These are phyloP conservation scores for Mycena maculata DNA, from an alignment of 768 basidiomycete species.

Conservation along the genomic window DNA sequence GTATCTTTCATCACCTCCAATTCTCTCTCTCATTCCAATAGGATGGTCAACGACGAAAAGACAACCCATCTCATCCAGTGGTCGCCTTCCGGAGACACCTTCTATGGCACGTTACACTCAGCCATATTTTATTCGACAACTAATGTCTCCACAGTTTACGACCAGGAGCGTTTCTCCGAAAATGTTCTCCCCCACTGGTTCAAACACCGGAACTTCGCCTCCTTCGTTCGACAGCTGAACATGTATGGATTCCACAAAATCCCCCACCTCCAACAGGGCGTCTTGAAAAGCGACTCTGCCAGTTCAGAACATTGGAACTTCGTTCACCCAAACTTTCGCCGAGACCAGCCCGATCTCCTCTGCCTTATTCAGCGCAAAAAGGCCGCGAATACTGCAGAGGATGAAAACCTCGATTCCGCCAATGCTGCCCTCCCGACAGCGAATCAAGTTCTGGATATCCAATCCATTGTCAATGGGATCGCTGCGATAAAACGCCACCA, in stretches of 20 bases:
- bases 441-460: constrained; percentile 75
- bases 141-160: constrained; percentile 69
- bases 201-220: constrained; percentile 96
- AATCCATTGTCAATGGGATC: constrained; percentile 84
- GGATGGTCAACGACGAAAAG: constrained; percentile 91
- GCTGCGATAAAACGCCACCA: constrained; percentile 92
- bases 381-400: constrained; percentile 54
- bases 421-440: constrained; percentile 48
- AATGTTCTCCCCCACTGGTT: constrained; percentile 95
- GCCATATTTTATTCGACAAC: not conserved
- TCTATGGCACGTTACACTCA: constrained; percentile 71
- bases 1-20: constrained; percentile 45
- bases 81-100: constrained; percentile 92
- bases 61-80: constrained; percentile 91
- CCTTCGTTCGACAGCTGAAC: constrained; percentile 93
- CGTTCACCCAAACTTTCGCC: constrained; percentile 88
- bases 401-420: constrained; percentile 45
- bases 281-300: constrained; percentile 83
- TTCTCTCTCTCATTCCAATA: constrained; percentile 46
- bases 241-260: constrained; percentile 98
- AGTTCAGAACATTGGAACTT: constrained; percentile 93
- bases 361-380: constrained; percentile 92
- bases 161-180: constrained; percentile 90
- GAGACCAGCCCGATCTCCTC: constrained; percentile 89
- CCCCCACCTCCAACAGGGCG: constrained; percentile 95